These are phyloP conservation scores for Ganoderma lingzhi DNA, from an alignment of 1,284 basidiomycete species.

Conservation along the genomic window DNA sequence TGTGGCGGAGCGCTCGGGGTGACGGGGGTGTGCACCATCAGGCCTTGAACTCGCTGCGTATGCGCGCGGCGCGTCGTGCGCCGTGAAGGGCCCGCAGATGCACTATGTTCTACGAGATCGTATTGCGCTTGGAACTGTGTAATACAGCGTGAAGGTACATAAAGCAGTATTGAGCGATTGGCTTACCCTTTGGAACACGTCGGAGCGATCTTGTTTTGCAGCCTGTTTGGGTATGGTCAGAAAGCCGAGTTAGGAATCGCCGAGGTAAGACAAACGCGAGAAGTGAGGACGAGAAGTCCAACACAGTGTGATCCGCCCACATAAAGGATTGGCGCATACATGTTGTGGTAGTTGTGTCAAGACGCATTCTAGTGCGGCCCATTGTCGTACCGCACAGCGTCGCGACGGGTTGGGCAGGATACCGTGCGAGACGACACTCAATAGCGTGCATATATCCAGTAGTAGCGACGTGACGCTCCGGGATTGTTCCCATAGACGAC, in stretches of 20 bases:
- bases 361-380: no score
- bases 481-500: no score
- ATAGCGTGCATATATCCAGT: no score
- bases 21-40: constrained; percentile 28
- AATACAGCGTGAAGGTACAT: constrained; percentile 27
- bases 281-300: background rate
- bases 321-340: no score
- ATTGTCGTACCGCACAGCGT: no score
- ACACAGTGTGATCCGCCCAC: no score
- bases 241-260: no score
- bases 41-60: constrained; percentile 49
- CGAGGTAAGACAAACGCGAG: no score
- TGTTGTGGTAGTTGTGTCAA: no score
- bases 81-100: constrained; percentile 59
- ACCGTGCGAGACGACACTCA: no score
- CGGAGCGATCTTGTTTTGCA: constrained; percentile 78
- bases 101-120: constrained; percentile 64
- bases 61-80: constrained; percentile 67
- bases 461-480: no score
- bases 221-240: constrained; percentile 47
- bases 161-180: constrained; percentile 5
- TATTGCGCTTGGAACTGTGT: constrained; percentile 68
- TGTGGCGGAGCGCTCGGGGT: constrained; percentile 21
- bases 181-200: constrained; percentile 77
- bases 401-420: no score